phyloP scores from a whole-genome alignment of 331 rosid species.

The Quercus tomentella region DNA sequence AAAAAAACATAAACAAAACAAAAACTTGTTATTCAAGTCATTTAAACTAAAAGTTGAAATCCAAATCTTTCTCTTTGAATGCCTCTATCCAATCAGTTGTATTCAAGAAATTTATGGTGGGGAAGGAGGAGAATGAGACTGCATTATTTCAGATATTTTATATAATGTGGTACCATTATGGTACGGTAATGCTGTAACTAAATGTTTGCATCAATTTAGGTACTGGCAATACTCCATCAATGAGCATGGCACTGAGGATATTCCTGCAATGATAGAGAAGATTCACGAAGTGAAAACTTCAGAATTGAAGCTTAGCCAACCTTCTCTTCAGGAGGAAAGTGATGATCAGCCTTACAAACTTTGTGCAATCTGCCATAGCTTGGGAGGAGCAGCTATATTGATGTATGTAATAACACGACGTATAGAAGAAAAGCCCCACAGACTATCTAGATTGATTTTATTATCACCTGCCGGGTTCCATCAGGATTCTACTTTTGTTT shows the following conservation, averaged over 20 bases:
- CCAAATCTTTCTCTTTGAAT: too few species aligned
- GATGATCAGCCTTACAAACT: slow-evolving; percentile 73
- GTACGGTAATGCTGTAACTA: slow-evolving; percentile 3
- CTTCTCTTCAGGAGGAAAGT: slow-evolving; percentile 55
- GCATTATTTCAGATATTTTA: background rate
- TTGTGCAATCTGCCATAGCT: slow-evolving; percentile 80
- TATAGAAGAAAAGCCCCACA: slow-evolving; percentile 74
- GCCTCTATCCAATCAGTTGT: background rate
- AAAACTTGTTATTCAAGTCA: too few species aligned
- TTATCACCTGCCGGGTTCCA: slow-evolving; percentile 96
- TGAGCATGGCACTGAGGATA: slow-evolving; percentile 86
- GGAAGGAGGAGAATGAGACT: background rate
- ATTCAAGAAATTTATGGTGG: background rate
- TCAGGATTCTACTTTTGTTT: slow-evolving; percentile 60
- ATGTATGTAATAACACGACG: slow-evolving; percentile 65
- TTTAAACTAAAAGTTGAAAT: too few species aligned
- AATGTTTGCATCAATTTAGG: slow-evolving; percentile 37
- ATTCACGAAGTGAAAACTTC: slow-evolving; percentile 72
- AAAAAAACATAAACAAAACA: too few species aligned
- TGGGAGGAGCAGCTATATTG: slow-evolving; percentile 86
- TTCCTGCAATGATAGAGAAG: slow-evolving; percentile 89
- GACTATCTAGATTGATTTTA: slow-evolving; percentile 79
- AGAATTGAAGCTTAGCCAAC: slow-evolving; percentile 68
- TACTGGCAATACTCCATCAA: slow-evolving; percentile 91
- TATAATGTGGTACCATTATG: background rate